phyloP scores from a whole-genome alignment of 2,329 filamentous ascomycete genomes.

The Venturia carpophila region DNA sequence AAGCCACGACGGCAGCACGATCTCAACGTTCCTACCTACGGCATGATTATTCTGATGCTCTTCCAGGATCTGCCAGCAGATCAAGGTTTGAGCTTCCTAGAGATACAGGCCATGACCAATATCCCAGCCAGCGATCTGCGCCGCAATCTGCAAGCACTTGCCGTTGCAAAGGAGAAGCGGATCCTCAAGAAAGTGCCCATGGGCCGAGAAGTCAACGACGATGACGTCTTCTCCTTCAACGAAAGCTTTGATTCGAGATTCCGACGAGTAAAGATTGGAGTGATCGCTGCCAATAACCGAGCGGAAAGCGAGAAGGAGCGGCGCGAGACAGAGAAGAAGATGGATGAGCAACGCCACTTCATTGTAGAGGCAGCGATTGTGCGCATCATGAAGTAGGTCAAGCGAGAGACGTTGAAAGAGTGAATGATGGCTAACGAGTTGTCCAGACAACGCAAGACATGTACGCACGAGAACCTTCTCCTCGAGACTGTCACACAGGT shows the following conservation, averaged over 20 bases:
- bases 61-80: constrained; percentile 68
- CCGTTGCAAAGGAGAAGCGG: constrained; percentile 73
- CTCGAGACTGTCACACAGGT: constrained; percentile 66
- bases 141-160: constrained; percentile 71
- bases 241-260: constrained; percentile 71
- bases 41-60: constrained; percentile 79
- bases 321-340: constrained; percentile 67
- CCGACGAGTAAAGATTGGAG: constrained; percentile 81
- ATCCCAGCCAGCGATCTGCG: constrained; percentile 68
- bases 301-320: constrained; percentile 65
- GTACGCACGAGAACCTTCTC: constrained; percentile 61
- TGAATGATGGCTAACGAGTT: constrained; percentile 13
- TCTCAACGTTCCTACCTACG: constrained; percentile 84
- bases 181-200: constrained; percentile 74
- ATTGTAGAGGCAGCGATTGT: constrained; percentile 71
- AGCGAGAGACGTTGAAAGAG: background rate
- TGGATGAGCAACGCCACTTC: constrained; percentile 61
- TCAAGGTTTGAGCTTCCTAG: constrained; percentile 54
- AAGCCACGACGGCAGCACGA: constrained; percentile 68
- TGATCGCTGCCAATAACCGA: constrained; percentile 72
- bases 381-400: constrained; percentile 73
- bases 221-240: constrained; percentile 79
- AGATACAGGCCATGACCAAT: constrained; percentile 74
- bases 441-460: constrained; percentile 44
- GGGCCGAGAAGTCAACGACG: constrained; percentile 66